Percentiles rank a stretch among this genome's conserved stretches.
phyloP scores from a whole-genome alignment of 2,329 filamentous ascomycete species.

The Fusarium foetens region DNA sequence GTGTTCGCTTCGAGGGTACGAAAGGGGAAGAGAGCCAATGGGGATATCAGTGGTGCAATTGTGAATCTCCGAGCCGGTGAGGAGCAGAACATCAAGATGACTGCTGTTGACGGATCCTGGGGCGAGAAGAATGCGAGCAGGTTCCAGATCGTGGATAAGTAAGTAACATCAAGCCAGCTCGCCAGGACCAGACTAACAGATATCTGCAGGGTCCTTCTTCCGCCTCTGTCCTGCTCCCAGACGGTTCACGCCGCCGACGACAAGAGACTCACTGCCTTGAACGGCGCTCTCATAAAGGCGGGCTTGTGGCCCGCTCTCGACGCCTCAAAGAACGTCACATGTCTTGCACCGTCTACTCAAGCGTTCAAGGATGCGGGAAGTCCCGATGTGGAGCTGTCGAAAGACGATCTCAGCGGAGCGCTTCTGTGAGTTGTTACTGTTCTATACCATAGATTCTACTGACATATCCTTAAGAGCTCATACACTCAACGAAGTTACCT shows the following conservation, averaged over 20 bases:
- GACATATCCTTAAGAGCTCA: constrained; percentile 6
- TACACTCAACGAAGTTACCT: constrained; percentile 34
- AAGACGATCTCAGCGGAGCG: constrained; percentile 8
- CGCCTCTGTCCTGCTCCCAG: constrained; percentile 26
- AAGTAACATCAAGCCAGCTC: accelerated
- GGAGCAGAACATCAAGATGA: constrained; percentile 36
- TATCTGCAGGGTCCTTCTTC: constrained; percentile 17
- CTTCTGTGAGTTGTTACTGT: constrained; percentile 14
- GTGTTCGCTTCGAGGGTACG: constrained; percentile 17
- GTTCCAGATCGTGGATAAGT: constrained; percentile 37
- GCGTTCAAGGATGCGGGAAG: constrained; percentile 32
- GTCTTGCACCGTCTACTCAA: constrained; percentile 33
- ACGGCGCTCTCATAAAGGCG: constrained; percentile 25
- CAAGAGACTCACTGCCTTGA: constrained; percentile 16
- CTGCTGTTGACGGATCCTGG: constrained; percentile 36
- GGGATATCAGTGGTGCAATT: not conserved
- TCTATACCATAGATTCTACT: accelerated
- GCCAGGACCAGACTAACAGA: accelerated
- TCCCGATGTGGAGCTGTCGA: constrained; percentile 12
- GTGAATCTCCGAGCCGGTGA: constrained; percentile 29
- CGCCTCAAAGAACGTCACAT: constrained; percentile 32
- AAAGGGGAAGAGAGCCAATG: not conserved
- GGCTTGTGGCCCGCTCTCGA: constrained; percentile 29
- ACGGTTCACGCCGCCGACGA: constrained; percentile 21
- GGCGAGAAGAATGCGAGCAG: constrained; percentile 26